These are phyloP conservation scores for Nannochloropsis granulata DNA, from an alignment of 108 stramenopile genomes.

Conservation along the genomic window DNA sequence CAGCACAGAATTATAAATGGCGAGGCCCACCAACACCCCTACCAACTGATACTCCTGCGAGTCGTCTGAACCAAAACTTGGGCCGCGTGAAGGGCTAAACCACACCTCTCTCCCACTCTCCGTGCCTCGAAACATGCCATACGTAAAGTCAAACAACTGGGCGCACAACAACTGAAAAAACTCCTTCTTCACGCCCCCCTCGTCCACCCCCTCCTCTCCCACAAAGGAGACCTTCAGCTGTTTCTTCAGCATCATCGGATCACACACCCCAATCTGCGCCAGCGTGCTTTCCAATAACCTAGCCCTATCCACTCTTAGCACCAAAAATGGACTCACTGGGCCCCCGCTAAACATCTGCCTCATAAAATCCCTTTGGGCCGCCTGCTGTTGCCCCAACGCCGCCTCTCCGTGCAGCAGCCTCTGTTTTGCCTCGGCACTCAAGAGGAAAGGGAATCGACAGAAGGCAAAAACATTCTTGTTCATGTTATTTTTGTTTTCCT, in stretches of 20 bases:
- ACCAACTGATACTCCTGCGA: slow-evolving; percentile 54
- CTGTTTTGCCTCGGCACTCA: slow-evolving; percentile 13
- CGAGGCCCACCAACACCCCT: slow-evolving; percentile 67
- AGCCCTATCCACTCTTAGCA: slow-evolving; percentile 28
- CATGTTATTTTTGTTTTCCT: not conserved
- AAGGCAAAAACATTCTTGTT: slow-evolving; percentile 13
- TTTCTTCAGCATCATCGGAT: slow-evolving; percentile 40
- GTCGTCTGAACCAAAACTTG: slow-evolving; percentile 39
- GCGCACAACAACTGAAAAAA: slow-evolving; percentile 65
- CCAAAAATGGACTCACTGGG: slow-evolving; percentile 21
- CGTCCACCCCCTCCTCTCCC: slow-evolving; percentile 85
- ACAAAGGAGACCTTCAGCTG: slow-evolving; percentile 56
- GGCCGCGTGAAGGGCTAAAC: slow-evolving; percentile 50
- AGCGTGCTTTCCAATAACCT: slow-evolving; percentile 29
- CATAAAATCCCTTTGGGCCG: not conserved
- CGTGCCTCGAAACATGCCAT: slow-evolving; percentile 56
- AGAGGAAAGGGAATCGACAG: slow-evolving; percentile 9
- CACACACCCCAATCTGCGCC: not conserved
- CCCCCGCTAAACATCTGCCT: not conserved
- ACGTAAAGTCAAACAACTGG: slow-evolving; percentile 57
- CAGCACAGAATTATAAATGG: slow-evolving; percentile 71
- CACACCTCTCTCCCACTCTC: slow-evolving; percentile 50
- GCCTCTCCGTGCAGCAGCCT: slow-evolving; percentile 18
- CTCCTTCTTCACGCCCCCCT: slow-evolving; percentile 84
- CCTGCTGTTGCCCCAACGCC: slow-evolving; percentile 13